phyloP scores from a whole-genome alignment of 2,329 filamentous ascomycete species.

The Diaporthe longicolla region DNA sequence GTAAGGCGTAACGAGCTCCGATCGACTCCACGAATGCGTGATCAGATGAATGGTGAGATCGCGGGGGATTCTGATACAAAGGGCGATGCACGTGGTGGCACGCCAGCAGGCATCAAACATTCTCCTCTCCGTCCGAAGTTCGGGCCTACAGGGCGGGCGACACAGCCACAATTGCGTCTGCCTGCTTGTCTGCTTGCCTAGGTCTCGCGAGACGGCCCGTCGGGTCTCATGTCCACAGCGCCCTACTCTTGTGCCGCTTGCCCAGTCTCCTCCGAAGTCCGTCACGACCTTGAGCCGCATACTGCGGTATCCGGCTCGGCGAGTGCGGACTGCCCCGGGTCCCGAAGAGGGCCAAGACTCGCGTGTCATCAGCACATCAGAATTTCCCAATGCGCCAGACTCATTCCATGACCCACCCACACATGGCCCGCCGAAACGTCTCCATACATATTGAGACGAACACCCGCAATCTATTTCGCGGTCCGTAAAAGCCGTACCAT shows the following conservation, averaged over 20 bases:
- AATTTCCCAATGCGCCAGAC: slow-evolving; percentile 12
- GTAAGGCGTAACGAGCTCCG: slow-evolving; percentile 24
- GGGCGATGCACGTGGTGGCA: slow-evolving; percentile 14
- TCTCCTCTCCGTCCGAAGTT: slow-evolving; percentile 8
- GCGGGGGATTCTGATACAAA: slow-evolving; percentile 21
- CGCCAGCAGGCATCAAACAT: slow-evolving; percentile 22
- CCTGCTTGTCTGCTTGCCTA: background rate
- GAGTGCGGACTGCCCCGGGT: background rate
- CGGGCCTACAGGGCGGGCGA: background rate
- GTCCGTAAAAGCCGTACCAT: background rate
- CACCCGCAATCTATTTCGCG: slow-evolving; percentile 1
- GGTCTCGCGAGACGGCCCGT: slow-evolving; percentile 13
- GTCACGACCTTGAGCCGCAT: slow-evolving; percentile 12
- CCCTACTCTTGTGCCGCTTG: background rate
- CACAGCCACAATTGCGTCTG: slow-evolving; percentile 3
- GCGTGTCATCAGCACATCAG: slow-evolving; percentile 27
- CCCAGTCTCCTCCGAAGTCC: background rate
- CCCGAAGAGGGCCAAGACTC: slow-evolving; percentile 4
- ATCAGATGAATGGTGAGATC: slow-evolving; percentile 13
- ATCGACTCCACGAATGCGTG: slow-evolving; percentile 16
- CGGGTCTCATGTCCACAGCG: background rate
- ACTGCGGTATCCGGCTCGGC: slow-evolving; percentile 4
- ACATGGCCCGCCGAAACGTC: slow-evolving; percentile 21
- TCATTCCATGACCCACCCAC: slow-evolving; percentile 20
- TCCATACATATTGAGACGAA: slow-evolving; percentile 28